Evolutionary conservation across 257 asterid genomes (phyloP).

Genomic region (Nicotiana tabacum): DNA sequence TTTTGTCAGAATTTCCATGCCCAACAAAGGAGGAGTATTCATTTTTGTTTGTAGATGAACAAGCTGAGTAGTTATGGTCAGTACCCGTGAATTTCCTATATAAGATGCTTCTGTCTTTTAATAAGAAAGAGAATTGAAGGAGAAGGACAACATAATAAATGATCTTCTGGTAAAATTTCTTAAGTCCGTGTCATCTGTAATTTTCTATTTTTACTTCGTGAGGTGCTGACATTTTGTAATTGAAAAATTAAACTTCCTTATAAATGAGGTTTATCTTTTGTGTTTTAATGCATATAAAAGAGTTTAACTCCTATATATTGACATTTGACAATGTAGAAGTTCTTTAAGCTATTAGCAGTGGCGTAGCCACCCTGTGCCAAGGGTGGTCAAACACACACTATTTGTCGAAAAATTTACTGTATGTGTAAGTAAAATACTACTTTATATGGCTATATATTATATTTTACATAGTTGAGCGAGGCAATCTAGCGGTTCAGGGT

Average conservation of each 20-base stretch:
- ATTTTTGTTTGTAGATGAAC: background rate
- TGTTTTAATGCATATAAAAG: background rate
- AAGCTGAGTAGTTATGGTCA: constrained; percentile 10
- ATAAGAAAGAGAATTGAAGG: background rate
- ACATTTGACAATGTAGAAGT: too few relatives aligned
- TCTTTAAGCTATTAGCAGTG: too few relatives aligned
- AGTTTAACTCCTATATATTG: too few relatives aligned
- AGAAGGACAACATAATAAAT: background rate
- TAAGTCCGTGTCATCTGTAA: background rate
- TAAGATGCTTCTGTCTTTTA: background rate
- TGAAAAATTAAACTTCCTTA: background rate
- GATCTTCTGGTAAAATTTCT: background rate
- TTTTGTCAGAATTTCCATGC: constrained; percentile 7
- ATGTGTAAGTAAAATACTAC: too few relatives aligned
- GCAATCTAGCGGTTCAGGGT: too few relatives aligned
- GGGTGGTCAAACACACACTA: too few relatives aligned
- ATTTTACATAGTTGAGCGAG: too few relatives aligned
- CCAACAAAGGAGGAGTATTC: background rate
- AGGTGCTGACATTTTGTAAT: background rate
- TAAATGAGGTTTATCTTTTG: background rate
- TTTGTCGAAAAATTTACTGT: too few relatives aligned
- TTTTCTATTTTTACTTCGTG: background rate
- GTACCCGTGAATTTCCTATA: constrained; percentile 24
- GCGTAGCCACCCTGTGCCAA: too few relatives aligned
- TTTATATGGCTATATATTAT: too few relatives aligned